Conservation (phyloP, 225 moss, liverwort and hornwort genomes). For the Pleurozium schreberi region DNA sequence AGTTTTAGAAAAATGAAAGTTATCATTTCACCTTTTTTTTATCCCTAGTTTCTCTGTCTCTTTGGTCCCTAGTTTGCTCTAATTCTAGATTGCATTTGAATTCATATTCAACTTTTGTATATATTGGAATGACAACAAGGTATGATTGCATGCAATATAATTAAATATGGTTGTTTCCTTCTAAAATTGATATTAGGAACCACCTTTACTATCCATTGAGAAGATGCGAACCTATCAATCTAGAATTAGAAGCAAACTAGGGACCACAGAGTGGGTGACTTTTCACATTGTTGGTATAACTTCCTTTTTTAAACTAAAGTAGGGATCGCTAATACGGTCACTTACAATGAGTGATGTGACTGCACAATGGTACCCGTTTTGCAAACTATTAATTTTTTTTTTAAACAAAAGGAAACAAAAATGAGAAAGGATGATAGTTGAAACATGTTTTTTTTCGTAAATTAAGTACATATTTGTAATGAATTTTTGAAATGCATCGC, state of each 20-base stretch:
- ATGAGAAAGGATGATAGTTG: background rate
- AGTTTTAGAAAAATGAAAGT: background rate
- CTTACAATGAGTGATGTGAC: rapidly evolving
- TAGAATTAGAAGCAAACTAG: background rate
- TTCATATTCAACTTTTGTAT: background rate
- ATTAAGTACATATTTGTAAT: background rate
- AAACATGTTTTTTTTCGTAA: background rate
- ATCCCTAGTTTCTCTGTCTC: too few relatives aligned
- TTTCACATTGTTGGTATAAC: background rate
- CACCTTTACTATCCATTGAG: too few relatives aligned
- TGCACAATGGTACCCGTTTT: too few relatives aligned
- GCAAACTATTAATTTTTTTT: too few relatives aligned
- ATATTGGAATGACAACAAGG: background rate
- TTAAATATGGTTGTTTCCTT: rapidly evolving
- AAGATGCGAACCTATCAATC: background rate
- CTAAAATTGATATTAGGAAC: too few relatives aligned
- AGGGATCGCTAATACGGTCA: background rate
- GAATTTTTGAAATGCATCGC: background rate
- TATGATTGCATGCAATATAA: background rate
- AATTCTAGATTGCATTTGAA: background rate
- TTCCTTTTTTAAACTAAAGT: background rate
- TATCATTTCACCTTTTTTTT: too few relatives aligned
- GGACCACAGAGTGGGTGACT: background rate
- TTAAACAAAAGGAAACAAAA: background rate
- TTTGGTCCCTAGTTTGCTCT: background rate